Evolutionary conservation across 1,139 yeast species (phyloP).

Genomic region (Sugiyamaella novakii): DNA sequence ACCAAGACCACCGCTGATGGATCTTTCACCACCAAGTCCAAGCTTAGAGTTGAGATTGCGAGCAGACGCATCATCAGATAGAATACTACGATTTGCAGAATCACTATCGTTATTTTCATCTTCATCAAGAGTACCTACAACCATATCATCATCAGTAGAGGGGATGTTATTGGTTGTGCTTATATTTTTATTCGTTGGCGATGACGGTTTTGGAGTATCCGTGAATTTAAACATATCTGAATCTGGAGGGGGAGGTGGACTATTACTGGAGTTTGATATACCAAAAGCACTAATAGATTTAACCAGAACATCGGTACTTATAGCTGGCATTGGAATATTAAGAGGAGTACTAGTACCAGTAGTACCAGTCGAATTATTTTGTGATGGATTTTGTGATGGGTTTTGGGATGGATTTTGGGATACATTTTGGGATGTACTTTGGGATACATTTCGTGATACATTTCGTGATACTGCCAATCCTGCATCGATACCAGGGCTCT

Average conservation of each 20-base stretch:
- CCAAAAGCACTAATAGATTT: slow-evolving; percentile 16
- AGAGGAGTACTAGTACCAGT: slow-evolving; percentile 10
- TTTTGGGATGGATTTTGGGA: too few relatives aligned
- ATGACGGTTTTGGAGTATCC: background rate
- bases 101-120: slow-evolving; percentile 1
- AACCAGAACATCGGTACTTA: slow-evolving; percentile 6
- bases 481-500: slow-evolving; percentile 10
- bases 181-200: background rate
- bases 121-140: slow-evolving; percentile 9
- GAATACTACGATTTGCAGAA: slow-evolving; percentile 4
- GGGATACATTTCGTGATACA: background rate
- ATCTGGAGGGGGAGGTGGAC: slow-evolving; percentile 12
- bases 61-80: background rate
- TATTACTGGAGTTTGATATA: slow-evolving; percentile 1
- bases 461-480: slow-evolving; percentile 11
- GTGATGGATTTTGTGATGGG: slow-evolving; percentile 3
- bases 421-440: too few relatives aligned
- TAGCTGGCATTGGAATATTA: slow-evolving; percentile 3
- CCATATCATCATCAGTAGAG: slow-evolving; percentile 1
- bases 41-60: background rate
- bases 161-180: background rate
- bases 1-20: background rate
- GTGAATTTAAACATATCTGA: background rate
- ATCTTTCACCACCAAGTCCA: background rate
- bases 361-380: background rate